Evolutionary conservation across 2,329 filamentous ascomycete species (phyloP), one percentile per base, ranked within the genome.

Genomic region (Cercospora sp.): DNA sequence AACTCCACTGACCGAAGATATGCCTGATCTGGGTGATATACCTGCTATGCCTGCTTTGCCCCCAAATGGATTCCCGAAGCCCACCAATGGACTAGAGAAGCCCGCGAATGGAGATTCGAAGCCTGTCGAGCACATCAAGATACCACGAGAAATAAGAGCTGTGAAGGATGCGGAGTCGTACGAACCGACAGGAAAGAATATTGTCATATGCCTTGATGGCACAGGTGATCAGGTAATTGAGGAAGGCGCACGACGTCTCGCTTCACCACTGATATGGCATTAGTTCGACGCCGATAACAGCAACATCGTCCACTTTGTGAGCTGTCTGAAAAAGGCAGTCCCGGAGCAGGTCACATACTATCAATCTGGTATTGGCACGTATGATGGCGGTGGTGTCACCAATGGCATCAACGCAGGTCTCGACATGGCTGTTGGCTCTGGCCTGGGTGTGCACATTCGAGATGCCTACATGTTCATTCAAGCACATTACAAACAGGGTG

Each of bases 301-400:
- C 74, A 82, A 82, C 70, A 80, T 83, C 8, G 80, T 82, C 16
- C 78, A 82, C 60, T 78, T 83, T 23, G 79, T 82, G 20, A 77
- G 77, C 23, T 81, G 80, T 67, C 72, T 83, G 51, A 82, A 82
- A 73, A 83, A 83, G 70, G 77, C 81, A 66, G 72, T 78, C 59
- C 78, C 78, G 4, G 66, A 69, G 6, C 80, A 82, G 67, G 67
- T 81, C 42, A 70, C 67, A 12, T 82, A 82, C 73, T 83, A 83
- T 63, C 81, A 83, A 70, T 77, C 78, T n/a, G 81, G 81, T 13
- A 83, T 83, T 62, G 81, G 81, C 10, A 83, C 82, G 9, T 83
- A 83, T 64, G 78, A 79, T 68, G 77, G 76, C 12, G 76, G 77
- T 33, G 81, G 81, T 0, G 66, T 82, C 20, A 76, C 74, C 59